A percentile compares a stretch with the other conserved stretches of the same genome.
These are phyloP conservation scores for Cyclostephanos tholiformis DNA, from an alignment of 108 stramenopile species.

Conservation along the genomic window DNA sequence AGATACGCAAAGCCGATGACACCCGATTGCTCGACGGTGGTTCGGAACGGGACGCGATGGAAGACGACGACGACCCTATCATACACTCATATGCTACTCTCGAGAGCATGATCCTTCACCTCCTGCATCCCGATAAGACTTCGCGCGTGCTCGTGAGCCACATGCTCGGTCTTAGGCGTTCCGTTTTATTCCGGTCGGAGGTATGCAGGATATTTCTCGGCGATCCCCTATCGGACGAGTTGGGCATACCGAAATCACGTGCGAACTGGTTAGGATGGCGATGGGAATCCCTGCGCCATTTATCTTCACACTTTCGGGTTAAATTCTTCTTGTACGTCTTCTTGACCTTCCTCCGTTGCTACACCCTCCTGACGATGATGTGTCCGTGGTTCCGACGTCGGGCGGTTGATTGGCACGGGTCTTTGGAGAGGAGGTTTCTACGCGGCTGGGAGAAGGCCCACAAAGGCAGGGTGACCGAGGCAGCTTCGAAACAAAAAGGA, in stretches of 20 bases:
- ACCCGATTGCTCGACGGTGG: neutral
- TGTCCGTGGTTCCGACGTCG: constrained; percentile 35
- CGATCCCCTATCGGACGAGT: constrained; percentile 67
- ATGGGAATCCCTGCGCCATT: constrained; percentile 4
- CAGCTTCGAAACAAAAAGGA: constrained; percentile 12
- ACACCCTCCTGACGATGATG: constrained; percentile 50
- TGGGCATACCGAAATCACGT: constrained; percentile 54
- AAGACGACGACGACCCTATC: constrained; percentile 41
- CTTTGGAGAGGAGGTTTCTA: constrained; percentile 40
- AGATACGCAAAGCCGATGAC: neutral
- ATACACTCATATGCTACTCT: constrained; percentile 53
- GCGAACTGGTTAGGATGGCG: constrained; percentile 31
- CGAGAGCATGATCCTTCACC: constrained; percentile 48
- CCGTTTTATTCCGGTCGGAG: constrained; percentile 48
- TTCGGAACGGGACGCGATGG: neutral
- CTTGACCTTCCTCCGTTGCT: constrained; percentile 48
- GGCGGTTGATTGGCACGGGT: constrained; percentile 45
- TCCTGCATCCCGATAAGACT: constrained; percentile 59
- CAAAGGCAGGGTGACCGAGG: constrained; percentile 48
- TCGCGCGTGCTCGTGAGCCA: constrained; percentile 75
- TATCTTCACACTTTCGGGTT: constrained; percentile 1
- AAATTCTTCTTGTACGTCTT: constrained; percentile 31
- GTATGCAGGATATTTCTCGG: constrained; percentile 75
- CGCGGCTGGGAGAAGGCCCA: constrained; percentile 52
- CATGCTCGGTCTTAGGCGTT: constrained; percentile 54